Evolutionary conservation across 2,329 filamentous ascomycete species (phyloP), one percentile per base, ranked within the genome.

Genomic region (Atkinsonella hypoxylon): DNA sequence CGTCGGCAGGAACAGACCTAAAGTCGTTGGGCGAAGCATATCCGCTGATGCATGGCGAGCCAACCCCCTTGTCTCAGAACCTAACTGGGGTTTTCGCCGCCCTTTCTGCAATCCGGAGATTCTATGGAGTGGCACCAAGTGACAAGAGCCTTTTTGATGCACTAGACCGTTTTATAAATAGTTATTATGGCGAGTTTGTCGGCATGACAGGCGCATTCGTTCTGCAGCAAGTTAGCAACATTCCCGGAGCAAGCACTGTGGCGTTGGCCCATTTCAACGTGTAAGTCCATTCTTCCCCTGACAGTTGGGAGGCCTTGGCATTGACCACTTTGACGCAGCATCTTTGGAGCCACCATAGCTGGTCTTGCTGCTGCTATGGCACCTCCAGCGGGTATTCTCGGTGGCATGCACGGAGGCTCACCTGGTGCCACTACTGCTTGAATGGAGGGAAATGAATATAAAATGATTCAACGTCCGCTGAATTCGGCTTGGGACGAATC

Each of bases 191-290:
- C n/a, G 15, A 18, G 11, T 32, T 34, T 15, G 34, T 42, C 12
- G 51, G 50, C 18, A 13, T 53, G 9, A 30, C 30, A 2, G 51
- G 48, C 3, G 18, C 32, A 4, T 54, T 53, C 26, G 12, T 47
- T 36, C 36, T 53, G 12, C 31, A 9, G n/a, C 12, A 7, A 9
- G 34, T 12, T 12, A 13, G 3, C 13, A 6, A 12, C 13, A 31
- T 34, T 34, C 49, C 30, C 17, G 41, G 30, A 36, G 32, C 42
- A 13, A 32, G 39, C 26, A 52, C 59, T n/a, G 48, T 55, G 30
- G 12, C 51, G 15, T 26, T 58, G 49, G 50, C 46, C 11, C 56
- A 62, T 40, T 12, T 61, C 40, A 58, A 55, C 40, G 4, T 64
- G 62, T 64, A 53, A 55, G 60, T 57, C 7, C 18, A 36, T 4